These are phyloP conservation scores for Phaffomyces antillensis DNA, from an alignment of 805 yeast genomes.

Conservation along the genomic window DNA sequence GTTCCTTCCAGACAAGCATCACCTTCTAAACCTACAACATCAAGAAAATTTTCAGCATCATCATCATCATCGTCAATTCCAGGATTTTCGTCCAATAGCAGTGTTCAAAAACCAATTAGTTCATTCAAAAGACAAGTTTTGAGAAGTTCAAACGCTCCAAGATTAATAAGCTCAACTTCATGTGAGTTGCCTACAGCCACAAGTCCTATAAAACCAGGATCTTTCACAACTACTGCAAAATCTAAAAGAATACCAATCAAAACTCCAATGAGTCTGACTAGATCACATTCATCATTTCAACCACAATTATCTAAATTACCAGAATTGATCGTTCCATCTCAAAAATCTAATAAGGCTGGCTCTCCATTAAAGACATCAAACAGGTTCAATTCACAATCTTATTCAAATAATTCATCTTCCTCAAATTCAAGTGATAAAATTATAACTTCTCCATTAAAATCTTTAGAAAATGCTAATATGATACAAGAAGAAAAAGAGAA, in stretches of 20 bases:
- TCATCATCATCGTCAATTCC: conserved; percentile 3
- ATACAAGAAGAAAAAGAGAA: conserved; percentile 12
- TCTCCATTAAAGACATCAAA: conserved; percentile 15
- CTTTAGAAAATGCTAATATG: conserved; percentile 8
- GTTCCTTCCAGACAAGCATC: conserved; percentile 9
- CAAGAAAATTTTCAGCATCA: background rate
- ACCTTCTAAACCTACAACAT: conserved; percentile 8
- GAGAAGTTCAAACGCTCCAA: conserved; percentile 6
- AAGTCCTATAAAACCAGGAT: conserved; percentile 11
- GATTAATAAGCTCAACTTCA: conserved; percentile 9
- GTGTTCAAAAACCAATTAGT: conserved; percentile 17
- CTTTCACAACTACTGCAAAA: conserved; percentile 5
- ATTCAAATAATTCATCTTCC: background rate
- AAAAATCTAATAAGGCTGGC: conserved; percentile 3
- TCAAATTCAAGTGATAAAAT: conserved; percentile 9
- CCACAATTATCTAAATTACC: conserved; percentile 16
- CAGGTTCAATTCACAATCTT: conserved; percentile 8
- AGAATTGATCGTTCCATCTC: conserved; percentile 10
- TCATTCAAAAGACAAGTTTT: conserved; percentile 10
- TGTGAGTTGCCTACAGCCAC: conserved; percentile 8
- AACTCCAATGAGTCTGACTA: conserved; percentile 9
- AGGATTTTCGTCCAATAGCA: conserved; percentile 3
- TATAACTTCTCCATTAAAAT: conserved; percentile 22
- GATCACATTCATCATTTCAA: conserved; percentile 19
- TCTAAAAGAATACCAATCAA: conserved; percentile 6